phyloP scores from a whole-genome alignment of 257 asterid species.

The Plantago ovata region DNA sequence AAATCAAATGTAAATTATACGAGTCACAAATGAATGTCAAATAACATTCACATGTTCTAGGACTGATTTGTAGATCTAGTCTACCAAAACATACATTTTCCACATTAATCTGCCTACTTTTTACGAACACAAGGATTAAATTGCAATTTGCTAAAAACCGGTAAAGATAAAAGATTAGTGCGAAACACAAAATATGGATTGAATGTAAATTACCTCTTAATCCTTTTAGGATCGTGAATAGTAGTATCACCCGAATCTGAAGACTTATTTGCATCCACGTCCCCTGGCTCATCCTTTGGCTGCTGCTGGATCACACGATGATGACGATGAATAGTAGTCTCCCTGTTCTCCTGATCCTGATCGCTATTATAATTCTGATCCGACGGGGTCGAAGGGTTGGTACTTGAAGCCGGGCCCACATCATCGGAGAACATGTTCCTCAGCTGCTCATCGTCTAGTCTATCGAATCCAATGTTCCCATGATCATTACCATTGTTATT shows the following conservation, averaged over 20 bases:
- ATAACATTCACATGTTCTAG: no score
- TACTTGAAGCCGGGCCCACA: constrained; percentile 30
- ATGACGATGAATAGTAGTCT: no score
- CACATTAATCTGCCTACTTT: no score
- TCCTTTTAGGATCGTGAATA: constrained; percentile 67
- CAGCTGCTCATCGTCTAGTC: constrained; percentile 77
- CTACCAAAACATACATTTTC: no score
- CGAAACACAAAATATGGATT: not conserved
- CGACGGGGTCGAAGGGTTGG: constrained; percentile 74
- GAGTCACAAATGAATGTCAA: no score
- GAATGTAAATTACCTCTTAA: constrained; percentile 55
- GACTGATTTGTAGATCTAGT: no score
- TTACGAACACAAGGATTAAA: no score
- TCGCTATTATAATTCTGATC: constrained; percentile 45
- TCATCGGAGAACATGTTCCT: constrained; percentile 71
- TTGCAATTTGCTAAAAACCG: not conserved
- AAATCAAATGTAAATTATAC: no score
- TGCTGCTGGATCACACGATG: constrained; percentile 23
- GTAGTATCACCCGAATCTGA: constrained; percentile 31
- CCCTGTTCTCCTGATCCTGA: constrained; percentile 37
- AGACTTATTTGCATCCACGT: constrained; percentile 31
- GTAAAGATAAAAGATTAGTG: not conserved
- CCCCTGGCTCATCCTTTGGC: constrained; percentile 67
- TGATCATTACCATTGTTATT: no score
- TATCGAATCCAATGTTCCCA: constrained; percentile 46